Conservation (phyloP, 148 eudicot genomes). For the Simmondsia chinensis region DNA sequence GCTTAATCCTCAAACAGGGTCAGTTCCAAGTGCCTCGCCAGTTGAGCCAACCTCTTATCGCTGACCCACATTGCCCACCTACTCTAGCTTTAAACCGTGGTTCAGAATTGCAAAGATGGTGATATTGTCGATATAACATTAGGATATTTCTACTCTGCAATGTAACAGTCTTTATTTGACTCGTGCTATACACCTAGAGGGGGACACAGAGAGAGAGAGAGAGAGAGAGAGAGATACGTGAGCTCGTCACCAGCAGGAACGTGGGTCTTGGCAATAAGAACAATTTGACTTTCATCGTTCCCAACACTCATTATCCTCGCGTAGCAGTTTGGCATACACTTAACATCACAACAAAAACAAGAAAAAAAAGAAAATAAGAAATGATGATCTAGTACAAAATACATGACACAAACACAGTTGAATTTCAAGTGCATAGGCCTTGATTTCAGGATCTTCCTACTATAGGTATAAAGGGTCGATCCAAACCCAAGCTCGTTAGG, state of each 20-base stretch:
- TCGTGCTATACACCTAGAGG: too few relatives aligned
- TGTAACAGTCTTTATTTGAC: too few relatives aligned
- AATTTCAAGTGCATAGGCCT: not conserved
- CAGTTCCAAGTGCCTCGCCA: too few relatives aligned
- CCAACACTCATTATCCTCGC: conserved; percentile 87
- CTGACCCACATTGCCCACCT: too few relatives aligned
- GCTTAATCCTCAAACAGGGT: too few relatives aligned
- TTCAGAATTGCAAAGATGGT: too few relatives aligned
- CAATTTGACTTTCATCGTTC: conserved; percentile 69
- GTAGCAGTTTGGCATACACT: conserved; percentile 83
- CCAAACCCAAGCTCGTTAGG: too few relatives aligned
- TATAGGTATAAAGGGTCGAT: too few relatives aligned
- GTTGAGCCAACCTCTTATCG: too few relatives aligned
- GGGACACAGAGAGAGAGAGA: conserved; percentile 4
- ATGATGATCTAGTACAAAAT: not conserved
- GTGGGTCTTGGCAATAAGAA: conserved; percentile 62
- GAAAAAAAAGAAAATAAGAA: conserved; percentile 1
- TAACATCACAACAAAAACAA: conserved; percentile 7
- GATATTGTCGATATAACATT: too few relatives aligned
- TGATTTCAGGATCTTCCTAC: not conserved
- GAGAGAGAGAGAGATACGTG: conserved; percentile 35
- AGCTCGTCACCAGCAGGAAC: conserved; percentile 68
- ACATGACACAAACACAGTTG: not conserved
- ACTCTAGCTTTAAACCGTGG: too few relatives aligned
- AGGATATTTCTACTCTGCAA: too few relatives aligned